Conservation (phyloP, 2,329 filamentous ascomycete species). For the Coniochaeta sp. region DNA sequence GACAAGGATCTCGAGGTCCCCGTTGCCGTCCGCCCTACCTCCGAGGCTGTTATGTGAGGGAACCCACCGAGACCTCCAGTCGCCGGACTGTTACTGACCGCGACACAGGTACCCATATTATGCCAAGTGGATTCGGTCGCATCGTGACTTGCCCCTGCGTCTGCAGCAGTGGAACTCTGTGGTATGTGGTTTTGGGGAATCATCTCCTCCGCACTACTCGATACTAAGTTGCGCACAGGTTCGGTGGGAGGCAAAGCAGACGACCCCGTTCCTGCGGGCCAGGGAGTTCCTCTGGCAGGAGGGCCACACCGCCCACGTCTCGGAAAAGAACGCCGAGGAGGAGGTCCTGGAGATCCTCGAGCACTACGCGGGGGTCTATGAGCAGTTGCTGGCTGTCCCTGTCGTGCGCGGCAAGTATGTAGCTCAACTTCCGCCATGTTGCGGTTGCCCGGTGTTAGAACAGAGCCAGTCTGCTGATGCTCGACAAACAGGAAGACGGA, state of each 20-base stretch:
- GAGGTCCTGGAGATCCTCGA: slow-evolving; percentile 93
- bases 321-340: slow-evolving; percentile 68
- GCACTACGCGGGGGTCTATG: slow-evolving; percentile 85
- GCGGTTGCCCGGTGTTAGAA: neutral
- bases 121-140: slow-evolving; percentile 92
- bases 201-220: neutral
- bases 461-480: neutral
- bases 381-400: slow-evolving; percentile 87
- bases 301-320: slow-evolving; percentile 84
- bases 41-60: slow-evolving; percentile 42
- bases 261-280: slow-evolving; percentile 78
- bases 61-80: slow-evolving; percentile 18
- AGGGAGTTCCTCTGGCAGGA: slow-evolving; percentile 98
- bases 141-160: slow-evolving; percentile 87
- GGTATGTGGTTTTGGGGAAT: slow-evolving; percentile 16
- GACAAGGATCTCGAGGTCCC: slow-evolving; percentile 85
- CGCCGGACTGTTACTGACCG: slow-evolving; percentile 41
- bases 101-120: slow-evolving; percentile 80
- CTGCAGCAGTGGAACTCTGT: slow-evolving; percentile 97
- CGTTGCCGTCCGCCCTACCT: slow-evolving; percentile 61
- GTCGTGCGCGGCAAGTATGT: slow-evolving; percentile 68
- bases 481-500: slow-evolving; percentile 68
- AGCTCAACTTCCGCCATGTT: slow-evolving; percentile 4
- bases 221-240: neutral
- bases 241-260: slow-evolving; percentile 90